Evolutionary conservation across 495 filamentous ascomycete species (phyloP).

Genomic region (Acidiella bohemica): DNA sequence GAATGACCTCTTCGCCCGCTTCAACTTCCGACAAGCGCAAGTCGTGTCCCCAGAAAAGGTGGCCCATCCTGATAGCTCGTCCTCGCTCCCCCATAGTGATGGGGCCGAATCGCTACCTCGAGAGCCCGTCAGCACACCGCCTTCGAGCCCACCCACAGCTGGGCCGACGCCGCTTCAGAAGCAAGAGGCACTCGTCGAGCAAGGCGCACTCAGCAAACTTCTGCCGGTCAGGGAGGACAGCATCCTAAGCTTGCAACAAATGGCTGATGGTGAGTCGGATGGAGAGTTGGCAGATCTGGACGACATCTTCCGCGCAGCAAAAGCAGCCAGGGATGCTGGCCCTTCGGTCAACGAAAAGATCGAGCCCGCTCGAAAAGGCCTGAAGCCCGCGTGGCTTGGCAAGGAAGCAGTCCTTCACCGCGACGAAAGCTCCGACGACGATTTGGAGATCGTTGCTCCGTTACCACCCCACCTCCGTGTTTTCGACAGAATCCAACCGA

Average conservation of each 20-base stretch:
- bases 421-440: constrained; percentile 12
- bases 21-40: constrained; percentile 49
- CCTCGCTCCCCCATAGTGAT: constrained; percentile 14
- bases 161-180: constrained; percentile 16
- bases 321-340: neutral
- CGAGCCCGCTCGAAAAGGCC: neutral
- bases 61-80: constrained; percentile 8
- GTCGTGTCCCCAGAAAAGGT: neutral
- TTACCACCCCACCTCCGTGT: constrained; percentile 37
- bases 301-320: constrained; percentile 8
- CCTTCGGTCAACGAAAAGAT: too few species aligned
- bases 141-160: constrained; percentile 24
- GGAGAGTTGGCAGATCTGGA: constrained; percentile 11
- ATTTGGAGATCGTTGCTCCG: constrained; percentile 15
- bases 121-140: constrained; percentile 28
- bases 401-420: neutral
- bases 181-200: constrained; percentile 16
- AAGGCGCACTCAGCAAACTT: constrained; percentile 18
- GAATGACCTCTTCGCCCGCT: constrained; percentile 66
- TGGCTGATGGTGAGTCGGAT: neutral
- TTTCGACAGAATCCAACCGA: constrained; percentile 48
- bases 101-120: neutral
- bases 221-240: constrained; percentile 13
- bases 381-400: constrained; percentile 13
- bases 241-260: constrained; percentile 4